These are phyloP conservation scores for Verticillium albo-atrum DNA, from an alignment of 2,329 filamentous ascomycete species.

Conservation along the genomic window DNA sequence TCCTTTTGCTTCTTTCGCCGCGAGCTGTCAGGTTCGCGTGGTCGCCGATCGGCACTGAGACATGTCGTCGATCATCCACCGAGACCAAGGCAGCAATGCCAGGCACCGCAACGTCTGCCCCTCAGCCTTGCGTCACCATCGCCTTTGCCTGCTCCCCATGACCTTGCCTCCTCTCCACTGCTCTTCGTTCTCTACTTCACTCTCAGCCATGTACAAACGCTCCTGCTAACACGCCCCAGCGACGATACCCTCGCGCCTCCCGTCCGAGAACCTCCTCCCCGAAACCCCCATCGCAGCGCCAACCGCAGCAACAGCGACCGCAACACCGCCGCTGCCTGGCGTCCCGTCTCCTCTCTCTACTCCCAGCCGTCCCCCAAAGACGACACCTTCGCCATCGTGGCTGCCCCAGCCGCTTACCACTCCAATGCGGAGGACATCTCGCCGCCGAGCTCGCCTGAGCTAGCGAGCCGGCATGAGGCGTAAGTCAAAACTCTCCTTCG, in stretches of 20 bases:
- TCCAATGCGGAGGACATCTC: slow-evolving; percentile 37
- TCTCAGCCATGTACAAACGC: not conserved
- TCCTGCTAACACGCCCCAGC: slow-evolving; percentile 1
- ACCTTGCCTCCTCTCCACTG: no score
- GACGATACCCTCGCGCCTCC: slow-evolving; percentile 2
- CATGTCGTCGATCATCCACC: not conserved
- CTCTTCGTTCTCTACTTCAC: not conserved
- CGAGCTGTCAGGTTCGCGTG: not conserved
- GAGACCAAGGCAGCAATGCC: not conserved
- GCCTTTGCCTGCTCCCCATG: no score
- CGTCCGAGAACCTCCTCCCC: slow-evolving; percentile 3
- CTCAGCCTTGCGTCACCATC: not conserved
- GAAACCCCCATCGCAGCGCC: slow-evolving; percentile 1
- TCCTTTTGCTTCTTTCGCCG: not conserved
- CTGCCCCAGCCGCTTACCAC: slow-evolving; percentile 8
- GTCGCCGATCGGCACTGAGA: not conserved
- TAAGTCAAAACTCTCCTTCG: slow-evolving; percentile 27
- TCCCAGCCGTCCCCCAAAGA: slow-evolving; percentile 7
- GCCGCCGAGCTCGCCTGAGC: slow-evolving; percentile 54
- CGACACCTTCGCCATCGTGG: slow-evolving; percentile 13
- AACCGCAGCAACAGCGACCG: not conserved
- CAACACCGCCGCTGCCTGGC: slow-evolving; percentile 5
- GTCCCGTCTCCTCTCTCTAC: slow-evolving; percentile 11
- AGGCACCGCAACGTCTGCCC: slow-evolving; percentile 2
- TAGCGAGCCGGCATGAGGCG: slow-evolving; percentile 28